phyloP scores from a whole-genome alignment of 495 filamentous ascomycete genomes.

The Aspergillus taichungensis region DNA sequence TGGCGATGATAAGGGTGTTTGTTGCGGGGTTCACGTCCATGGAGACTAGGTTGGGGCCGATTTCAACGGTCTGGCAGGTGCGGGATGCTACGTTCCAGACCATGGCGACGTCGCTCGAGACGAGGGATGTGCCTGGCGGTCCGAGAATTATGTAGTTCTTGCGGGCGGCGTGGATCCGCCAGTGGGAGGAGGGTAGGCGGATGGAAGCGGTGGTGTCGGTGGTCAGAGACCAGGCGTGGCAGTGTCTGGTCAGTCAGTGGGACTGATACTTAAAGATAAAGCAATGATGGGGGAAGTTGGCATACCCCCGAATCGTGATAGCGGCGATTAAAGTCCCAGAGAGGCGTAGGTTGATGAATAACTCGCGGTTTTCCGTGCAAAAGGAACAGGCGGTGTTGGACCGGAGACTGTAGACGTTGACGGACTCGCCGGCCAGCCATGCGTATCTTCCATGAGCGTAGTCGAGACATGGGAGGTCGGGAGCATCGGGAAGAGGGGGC shows the following conservation, averaged over 20 bases:
- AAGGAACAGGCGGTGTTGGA: slow-evolving; percentile 6
- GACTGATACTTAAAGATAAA: neutral
- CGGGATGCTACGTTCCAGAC: slow-evolving; percentile 17
- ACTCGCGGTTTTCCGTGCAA: slow-evolving; percentile 24
- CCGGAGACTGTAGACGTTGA: slow-evolving; percentile 12
- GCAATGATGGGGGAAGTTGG: neutral
- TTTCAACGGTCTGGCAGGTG: slow-evolving; percentile 8
- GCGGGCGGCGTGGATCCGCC: slow-evolving; percentile 5
- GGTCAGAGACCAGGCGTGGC: slow-evolving; percentile 23
- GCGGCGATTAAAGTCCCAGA: slow-evolving; percentile 17
- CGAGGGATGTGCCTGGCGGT: neutral
- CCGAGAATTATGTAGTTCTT: slow-evolving; percentile 15
- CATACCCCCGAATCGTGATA: slow-evolving; percentile 18
- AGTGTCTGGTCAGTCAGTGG: slow-evolving; percentile 10
- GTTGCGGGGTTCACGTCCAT: slow-evolving; percentile 3
- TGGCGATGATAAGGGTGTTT: slow-evolving; percentile 5
- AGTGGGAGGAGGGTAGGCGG: slow-evolving; percentile 13
- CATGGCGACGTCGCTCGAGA: slow-evolving; percentile 6
- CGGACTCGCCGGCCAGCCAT: slow-evolving; percentile 10
- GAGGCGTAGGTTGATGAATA: slow-evolving; percentile 9
- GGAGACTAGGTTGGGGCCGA: slow-evolving; percentile 3
- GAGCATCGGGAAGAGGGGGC: neutral
- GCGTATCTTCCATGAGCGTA: slow-evolving; percentile 18
- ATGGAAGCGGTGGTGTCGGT: slow-evolving; percentile 14
- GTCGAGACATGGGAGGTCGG: slow-evolving; percentile 6